Evolutionary conservation across 2,329 filamentous ascomycete genomes (phyloP).

Genomic region (Epicoccum sorghinum): DNA sequence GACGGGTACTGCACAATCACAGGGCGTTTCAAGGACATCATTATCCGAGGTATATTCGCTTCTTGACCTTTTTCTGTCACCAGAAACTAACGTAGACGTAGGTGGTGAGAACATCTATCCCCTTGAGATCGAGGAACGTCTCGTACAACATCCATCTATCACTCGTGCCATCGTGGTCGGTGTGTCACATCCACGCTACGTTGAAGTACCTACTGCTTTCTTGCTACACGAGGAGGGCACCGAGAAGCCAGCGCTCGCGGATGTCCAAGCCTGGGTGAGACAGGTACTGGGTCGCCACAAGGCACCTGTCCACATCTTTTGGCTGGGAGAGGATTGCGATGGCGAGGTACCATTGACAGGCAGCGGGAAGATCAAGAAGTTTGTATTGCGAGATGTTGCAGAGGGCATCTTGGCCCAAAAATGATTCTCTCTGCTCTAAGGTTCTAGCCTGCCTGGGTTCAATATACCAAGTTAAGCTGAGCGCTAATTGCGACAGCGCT

Average conservation of each 20-base stretch:
- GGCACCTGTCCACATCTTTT: constrained; percentile 75
- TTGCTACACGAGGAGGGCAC: constrained; percentile 45
- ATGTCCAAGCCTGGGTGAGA: constrained; percentile 47
- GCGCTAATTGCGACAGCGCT: not conserved
- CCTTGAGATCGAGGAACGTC: constrained; percentile 75
- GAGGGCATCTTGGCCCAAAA: constrained; percentile 28
- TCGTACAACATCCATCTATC: constrained; percentile 68
- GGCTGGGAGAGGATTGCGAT: constrained; percentile 64
- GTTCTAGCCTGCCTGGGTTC: not conserved
- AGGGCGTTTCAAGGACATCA: constrained; percentile 79
- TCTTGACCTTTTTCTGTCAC: not conserved
- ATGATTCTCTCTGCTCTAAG: not conserved
- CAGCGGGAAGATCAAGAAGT: constrained; percentile 55
- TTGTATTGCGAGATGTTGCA: constrained; percentile 40
- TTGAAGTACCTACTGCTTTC: constrained; percentile 74
- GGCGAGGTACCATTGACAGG: constrained; percentile 50
- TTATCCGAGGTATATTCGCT: constrained; percentile 64
- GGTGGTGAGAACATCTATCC: constrained; percentile 60
- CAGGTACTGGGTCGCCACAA: constrained; percentile 50
- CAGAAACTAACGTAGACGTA: constrained; percentile 17
- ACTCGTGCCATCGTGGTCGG: constrained; percentile 72
- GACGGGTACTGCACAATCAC: constrained; percentile 72
- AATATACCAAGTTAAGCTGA: not conserved
- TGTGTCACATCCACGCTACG: constrained; percentile 72
- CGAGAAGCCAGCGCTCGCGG: constrained; percentile 38